Evolutionary conservation across 257 asterid species (phyloP), one percentile per base, ranked within the genome.

Genomic region (Fraxinus excelsior): DNA sequence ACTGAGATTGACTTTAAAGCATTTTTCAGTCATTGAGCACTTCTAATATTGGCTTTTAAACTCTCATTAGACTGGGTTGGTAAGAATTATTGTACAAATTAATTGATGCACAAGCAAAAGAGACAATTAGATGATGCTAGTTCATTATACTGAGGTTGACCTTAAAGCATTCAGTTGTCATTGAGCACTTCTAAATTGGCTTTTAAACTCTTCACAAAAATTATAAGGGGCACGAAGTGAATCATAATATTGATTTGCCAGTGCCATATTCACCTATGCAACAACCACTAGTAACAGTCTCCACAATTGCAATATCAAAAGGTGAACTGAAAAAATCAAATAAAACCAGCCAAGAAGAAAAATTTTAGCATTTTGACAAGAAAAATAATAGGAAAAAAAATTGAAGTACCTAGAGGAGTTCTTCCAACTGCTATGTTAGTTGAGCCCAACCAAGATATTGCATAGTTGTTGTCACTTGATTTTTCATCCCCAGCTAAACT

Each of bases 361-460:
- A 67, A 16, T 14, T 72, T 60, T 65, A 73, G 38, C 70, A 70
- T 13, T 67, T 74, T 49, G 73, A 72, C 73, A 19, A 67, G 21
- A 38, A 28, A 70, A 51, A 74, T 23, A 21, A 76, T 21, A 35
- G 49, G 44, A 71, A 74, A 65, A 10, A 31, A 31, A 31, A 84
- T 46, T 37, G 37, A 51, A 42, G 19, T 88, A 95, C 99, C 97
- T 38, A 34, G 82, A 49, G 76, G 86, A 79, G 85, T 85, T 77
- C 85, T 85, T 56, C 96, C 82, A 66, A 93, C 96, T 14, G 91
- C 97, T 38, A 95, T 84, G 73, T 88, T 90, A 6, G 98, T 91
- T 29, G 90, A 85, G 68, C 93, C 97, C 85, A 95, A 76, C 91
- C 88, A 88, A 8, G 76, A 87, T 79, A 93, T 70, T 74, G 69